Percentiles rank a stretch among this genome's conserved stretches.
These are phyloP conservation scores for Beauveria medogensis DNA, from an alignment of 2,329 filamentous ascomycete species.

Conservation along the genomic window DNA sequence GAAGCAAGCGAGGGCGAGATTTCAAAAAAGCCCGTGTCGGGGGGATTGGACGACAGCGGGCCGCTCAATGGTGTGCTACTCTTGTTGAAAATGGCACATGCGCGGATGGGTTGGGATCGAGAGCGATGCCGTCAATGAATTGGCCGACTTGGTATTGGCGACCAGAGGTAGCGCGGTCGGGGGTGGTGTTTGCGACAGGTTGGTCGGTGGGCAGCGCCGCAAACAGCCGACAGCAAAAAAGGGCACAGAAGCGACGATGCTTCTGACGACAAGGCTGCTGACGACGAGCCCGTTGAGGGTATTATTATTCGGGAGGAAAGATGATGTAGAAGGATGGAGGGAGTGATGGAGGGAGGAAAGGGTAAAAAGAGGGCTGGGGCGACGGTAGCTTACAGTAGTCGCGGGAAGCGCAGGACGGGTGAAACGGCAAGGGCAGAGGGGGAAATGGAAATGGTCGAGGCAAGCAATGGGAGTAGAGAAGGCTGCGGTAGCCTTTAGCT, in stretches of 20 bases:
- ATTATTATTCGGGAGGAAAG: background rate
- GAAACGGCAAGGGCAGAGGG: conserved; percentile 3
- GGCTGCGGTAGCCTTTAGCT: background rate
- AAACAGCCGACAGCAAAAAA: background rate
- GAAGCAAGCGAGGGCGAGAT: background rate
- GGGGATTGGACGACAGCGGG: background rate
- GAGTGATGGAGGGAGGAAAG: background rate
- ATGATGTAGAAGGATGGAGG: background rate
- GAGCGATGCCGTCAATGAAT: background rate
- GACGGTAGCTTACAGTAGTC: background rate
- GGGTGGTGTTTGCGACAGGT: background rate
- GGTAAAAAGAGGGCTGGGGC: background rate
- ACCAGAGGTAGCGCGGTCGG: background rate
- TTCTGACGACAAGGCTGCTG: background rate
- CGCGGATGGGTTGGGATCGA: background rate
- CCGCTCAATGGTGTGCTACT: background rate
- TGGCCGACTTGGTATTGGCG: background rate
- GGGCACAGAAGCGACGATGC: no score
- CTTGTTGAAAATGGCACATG: background rate
- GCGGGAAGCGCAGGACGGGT: background rate
- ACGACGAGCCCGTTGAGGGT: background rate
- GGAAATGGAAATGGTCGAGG: background rate
- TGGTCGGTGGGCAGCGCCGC: background rate
- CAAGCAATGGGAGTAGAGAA: background rate
- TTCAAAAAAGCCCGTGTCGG: background rate